Evolutionary conservation across 2,329 filamentous ascomycete genomes (phyloP).

Genomic region (Microthyrium microscopicum): DNA sequence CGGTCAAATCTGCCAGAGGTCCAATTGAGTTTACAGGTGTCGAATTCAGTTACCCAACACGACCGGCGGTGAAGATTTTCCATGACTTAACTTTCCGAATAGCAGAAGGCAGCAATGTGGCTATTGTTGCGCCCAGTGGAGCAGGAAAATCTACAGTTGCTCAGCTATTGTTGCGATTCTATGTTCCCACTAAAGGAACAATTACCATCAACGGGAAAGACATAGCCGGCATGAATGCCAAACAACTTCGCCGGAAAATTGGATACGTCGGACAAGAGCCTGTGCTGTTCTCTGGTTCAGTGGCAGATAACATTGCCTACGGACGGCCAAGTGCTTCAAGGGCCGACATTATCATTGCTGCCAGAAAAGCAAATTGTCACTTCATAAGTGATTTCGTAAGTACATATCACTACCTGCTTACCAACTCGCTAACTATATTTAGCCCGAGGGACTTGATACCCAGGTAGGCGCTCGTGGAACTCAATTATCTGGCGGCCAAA

Average conservation of each 20-base stretch:
- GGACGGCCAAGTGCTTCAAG: constrained; percentile 65
- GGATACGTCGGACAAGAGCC: constrained; percentile 93
- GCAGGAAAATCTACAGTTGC: constrained; percentile 94
- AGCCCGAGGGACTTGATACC: constrained; percentile 86
- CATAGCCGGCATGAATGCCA: constrained; percentile 74
- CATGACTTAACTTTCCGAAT: constrained; percentile 79
- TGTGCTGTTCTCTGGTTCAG: constrained; percentile 72
- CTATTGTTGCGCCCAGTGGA: constrained; percentile 88
- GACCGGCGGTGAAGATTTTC: constrained; percentile 85
- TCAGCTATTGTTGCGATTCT: constrained; percentile 81
- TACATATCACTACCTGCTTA: constrained; percentile 10
- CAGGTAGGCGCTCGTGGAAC: constrained; percentile 83
- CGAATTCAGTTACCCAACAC: constrained; percentile 79
- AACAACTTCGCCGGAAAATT: constrained; percentile 80
- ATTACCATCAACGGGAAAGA: constrained; percentile 77
- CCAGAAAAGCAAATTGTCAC: constrained; percentile 82
- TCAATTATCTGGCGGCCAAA: constrained; percentile 89
- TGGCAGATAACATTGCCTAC: constrained; percentile 83
- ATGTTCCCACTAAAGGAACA: constrained; percentile 58
- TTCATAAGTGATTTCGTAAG: constrained; percentile 85
- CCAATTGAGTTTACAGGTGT: constrained; percentile 79
- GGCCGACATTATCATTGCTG: constrained; percentile 69
- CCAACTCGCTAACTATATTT: constrained; percentile 3
- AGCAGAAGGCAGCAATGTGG: constrained; percentile 83
- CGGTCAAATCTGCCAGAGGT: constrained; percentile 70